Conservation (phyloP, 345 rosid genomes). For the Citrus cavaleriei region DNA sequence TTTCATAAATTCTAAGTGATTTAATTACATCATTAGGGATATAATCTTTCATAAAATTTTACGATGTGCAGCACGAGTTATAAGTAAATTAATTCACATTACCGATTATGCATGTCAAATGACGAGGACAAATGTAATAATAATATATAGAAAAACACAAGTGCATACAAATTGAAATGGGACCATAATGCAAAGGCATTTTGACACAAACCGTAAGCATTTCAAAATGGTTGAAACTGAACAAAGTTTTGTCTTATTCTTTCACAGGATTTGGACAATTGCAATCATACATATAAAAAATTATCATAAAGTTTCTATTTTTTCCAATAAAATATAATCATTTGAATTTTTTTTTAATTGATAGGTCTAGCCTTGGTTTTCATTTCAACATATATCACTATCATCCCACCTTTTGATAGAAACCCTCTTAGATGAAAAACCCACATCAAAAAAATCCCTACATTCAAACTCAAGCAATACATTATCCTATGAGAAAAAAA, state of each 20-base stretch:
- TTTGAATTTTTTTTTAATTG: not conserved
- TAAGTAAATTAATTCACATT: conserved; percentile 11
- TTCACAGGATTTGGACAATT: conserved; percentile 27
- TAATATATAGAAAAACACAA: not conserved
- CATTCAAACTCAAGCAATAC: conserved; percentile 31
- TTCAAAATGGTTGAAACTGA: conserved; percentile 26
- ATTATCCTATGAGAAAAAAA: not conserved
- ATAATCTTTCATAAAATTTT: too few relatives aligned
- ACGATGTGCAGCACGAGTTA: too few relatives aligned
- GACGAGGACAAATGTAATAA: not conserved
- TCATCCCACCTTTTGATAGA: conserved; percentile 46
- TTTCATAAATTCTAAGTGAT: too few relatives aligned
- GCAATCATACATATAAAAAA: conserved; percentile 23
- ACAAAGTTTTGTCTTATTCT: conserved; percentile 21
- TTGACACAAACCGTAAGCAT: conserved; percentile 16
- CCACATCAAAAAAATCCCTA: conserved; percentile 28
- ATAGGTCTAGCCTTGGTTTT: conserved; percentile 38
- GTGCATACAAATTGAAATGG: conserved; percentile 5
- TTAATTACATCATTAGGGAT: too few relatives aligned
- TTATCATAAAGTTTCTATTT: not conserved
- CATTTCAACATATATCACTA: conserved; percentile 40
- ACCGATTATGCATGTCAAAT: not conserved
- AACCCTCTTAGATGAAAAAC: conserved; percentile 33
- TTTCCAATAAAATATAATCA: not conserved
- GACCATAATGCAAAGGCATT: conserved; percentile 22